Evolutionary conservation across 2,329 filamentous ascomycete genomes (phyloP).

Genomic region (Clarireedia hainanense): DNA sequence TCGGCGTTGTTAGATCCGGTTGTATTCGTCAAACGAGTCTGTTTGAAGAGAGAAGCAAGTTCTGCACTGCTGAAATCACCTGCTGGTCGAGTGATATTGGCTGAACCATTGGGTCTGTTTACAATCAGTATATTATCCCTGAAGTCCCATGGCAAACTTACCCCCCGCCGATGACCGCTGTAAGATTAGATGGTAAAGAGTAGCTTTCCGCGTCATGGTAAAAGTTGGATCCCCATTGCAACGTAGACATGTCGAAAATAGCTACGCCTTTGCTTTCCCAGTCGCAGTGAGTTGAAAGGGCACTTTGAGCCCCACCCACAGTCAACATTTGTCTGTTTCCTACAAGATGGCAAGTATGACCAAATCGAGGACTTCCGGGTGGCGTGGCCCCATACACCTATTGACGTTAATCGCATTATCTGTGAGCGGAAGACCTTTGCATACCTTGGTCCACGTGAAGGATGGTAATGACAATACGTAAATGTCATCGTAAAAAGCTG

Average conservation of each 20-base stretch:
- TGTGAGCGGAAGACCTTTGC: slow-evolving; percentile 11
- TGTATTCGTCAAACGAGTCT: not conserved
- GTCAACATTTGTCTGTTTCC: slow-evolving; percentile 35
- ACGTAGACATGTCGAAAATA: slow-evolving; percentile 27
- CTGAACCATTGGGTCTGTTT: slow-evolving; percentile 3
- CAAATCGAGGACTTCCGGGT: slow-evolving; percentile 28
- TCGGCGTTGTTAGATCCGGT: not conserved
- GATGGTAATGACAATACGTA: slow-evolving; percentile 39
- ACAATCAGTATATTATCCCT: not conserved
- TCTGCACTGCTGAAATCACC: not conserved
- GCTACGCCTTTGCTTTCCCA: slow-evolving; percentile 28
- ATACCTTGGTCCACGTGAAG: slow-evolving; percentile 33
- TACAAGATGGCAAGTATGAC: slow-evolving; percentile 34
- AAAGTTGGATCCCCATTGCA: slow-evolving; percentile 29
- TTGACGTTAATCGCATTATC: not conserved
- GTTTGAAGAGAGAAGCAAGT: slow-evolving; percentile 1
- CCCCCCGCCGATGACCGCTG: slow-evolving; percentile 26
- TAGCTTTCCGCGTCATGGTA: slow-evolving; percentile 23
- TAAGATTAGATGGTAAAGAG: slow-evolving; percentile 22
- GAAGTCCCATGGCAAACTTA: not conserved
- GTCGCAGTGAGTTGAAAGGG: slow-evolving; percentile 23
- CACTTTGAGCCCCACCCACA: slow-evolving; percentile 29
- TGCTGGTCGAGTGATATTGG: not conserved
- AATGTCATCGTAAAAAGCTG: slow-evolving; percentile 34
- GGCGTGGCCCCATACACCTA: slow-evolving; percentile 30